phyloP scores from a whole-genome alignment of 176 grass and related monocot genomes.

The Eleusine coracana region DNA sequence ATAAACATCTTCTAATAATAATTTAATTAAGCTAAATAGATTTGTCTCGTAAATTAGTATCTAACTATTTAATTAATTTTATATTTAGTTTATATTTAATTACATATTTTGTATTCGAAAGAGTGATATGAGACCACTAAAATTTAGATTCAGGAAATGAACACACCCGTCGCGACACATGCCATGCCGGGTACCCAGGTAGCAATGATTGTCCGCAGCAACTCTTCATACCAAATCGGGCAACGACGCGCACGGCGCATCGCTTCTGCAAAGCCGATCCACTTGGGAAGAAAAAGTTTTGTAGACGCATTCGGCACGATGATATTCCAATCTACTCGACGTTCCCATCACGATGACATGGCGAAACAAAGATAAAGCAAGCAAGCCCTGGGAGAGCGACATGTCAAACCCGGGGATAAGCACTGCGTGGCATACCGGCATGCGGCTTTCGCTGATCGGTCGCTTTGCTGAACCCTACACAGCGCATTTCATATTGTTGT shows the following conservation, averaged over 20 bases:
- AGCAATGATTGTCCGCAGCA: background rate
- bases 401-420: conserved; percentile 17
- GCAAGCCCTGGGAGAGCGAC: background rate
- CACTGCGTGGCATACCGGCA: background rate
- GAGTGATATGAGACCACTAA: too few species aligned
- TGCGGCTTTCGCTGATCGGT: background rate
- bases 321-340: background rate
- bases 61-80: too few species aligned
- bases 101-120: too few species aligned
- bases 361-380: background rate
- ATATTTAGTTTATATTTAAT: too few species aligned
- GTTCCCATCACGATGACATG: conserved; percentile 30
- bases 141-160: too few species aligned
- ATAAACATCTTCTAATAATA: too few species aligned
- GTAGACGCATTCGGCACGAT: background rate
- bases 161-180: too few species aligned
- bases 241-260: background rate
- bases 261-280: background rate
- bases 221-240: background rate
- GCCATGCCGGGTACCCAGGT: background rate
- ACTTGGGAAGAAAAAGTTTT: background rate
- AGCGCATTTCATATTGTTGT: conserved; percentile 1
- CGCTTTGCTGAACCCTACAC: background rate
- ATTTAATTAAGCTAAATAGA: too few species aligned
- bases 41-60: too few species aligned